Evolutionary conservation across 768 basidiomycete species (phyloP).

Genomic region (Phylloporus sp.): DNA sequence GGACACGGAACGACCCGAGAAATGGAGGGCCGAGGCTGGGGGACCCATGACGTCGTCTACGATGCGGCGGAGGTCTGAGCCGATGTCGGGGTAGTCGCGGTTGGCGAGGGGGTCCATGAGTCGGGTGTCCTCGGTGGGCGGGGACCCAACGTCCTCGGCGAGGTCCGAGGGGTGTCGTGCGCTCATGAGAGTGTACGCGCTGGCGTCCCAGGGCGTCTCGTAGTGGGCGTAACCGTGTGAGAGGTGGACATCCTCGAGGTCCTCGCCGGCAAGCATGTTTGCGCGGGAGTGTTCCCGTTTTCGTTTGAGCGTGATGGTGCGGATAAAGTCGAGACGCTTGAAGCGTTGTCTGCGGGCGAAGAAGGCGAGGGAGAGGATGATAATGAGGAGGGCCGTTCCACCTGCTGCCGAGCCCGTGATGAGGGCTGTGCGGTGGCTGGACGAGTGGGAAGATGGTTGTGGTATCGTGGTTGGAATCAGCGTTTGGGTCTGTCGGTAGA

Average conservation of each 20-base stretch:
- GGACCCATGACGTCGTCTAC: slow-evolving; percentile 50
- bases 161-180: slow-evolving; percentile 33
- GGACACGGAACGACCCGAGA: slow-evolving; percentile 21
- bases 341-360: slow-evolving; percentile 34
- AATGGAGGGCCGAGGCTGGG: slow-evolving; percentile 10
- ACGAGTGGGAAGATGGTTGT: not conserved
- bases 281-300: slow-evolving; percentile 17
- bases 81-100: slow-evolving; percentile 26
- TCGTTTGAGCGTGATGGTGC: slow-evolving; percentile 25
- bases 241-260: slow-evolving; percentile 13
- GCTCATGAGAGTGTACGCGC: not conserved
- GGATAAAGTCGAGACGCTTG: slow-evolving; percentile 29
- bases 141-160: slow-evolving; percentile 43
- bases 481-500: slow-evolving; percentile 15
- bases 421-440: slow-evolving; percentile 32
- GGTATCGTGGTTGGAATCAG: slow-evolving; percentile 20
- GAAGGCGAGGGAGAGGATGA: slow-evolving; percentile 35
- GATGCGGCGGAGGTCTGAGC: slow-evolving; percentile 39
- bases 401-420: slow-evolving; percentile 41
- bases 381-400: slow-evolving; percentile 33
- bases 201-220: slow-evolving; percentile 24
- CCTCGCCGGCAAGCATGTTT: slow-evolving; percentile 25
- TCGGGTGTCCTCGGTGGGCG: slow-evolving; percentile 30
- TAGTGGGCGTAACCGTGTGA: slow-evolving; percentile 15
- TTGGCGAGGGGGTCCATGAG: slow-evolving; percentile 17